Evolutionary conservation across 1,139 yeast genomes (phyloP).

Genomic region (Geotrichum aggregatum): DNA sequence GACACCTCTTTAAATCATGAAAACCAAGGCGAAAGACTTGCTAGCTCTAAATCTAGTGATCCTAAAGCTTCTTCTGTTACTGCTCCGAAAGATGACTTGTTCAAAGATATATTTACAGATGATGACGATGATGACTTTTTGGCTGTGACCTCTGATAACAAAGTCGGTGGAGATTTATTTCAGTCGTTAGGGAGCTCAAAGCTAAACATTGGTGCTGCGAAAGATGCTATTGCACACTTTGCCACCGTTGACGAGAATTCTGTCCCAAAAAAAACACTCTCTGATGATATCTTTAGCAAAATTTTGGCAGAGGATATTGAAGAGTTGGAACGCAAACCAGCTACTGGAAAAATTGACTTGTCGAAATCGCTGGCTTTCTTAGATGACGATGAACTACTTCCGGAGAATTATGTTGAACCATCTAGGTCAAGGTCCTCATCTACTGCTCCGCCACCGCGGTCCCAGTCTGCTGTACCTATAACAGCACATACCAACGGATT

Average conservation of each 20-base stretch:
- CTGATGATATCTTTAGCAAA: slow-evolving; percentile 26
- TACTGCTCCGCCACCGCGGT: slow-evolving; percentile 1
- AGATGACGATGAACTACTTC: slow-evolving; percentile 46
- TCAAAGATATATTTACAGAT: slow-evolving; percentile 12
- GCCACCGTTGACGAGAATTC: neutral
- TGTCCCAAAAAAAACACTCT: slow-evolving; percentile 2
- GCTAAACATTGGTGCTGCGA: neutral
- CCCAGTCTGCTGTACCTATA: slow-evolving; percentile 1
- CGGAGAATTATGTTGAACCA: slow-evolving; percentile 39
- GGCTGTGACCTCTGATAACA: neutral
- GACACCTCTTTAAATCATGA: too few relatives aligned
- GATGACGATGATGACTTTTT: slow-evolving; percentile 5
- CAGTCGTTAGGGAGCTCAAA: neutral
- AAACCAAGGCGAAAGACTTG: slow-evolving; percentile 14
- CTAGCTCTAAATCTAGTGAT: too few relatives aligned
- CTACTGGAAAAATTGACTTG: slow-evolving; percentile 17
- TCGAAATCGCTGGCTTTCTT: slow-evolving; percentile 39
- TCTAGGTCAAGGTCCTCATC: slow-evolving; percentile 2
- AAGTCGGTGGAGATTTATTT: neutral
- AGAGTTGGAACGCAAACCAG: slow-evolving; percentile 10
- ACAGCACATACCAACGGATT: neutral
- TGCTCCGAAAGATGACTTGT: slow-evolving; percentile 3
- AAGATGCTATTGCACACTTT: neutral
- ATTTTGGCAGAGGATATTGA: slow-evolving; percentile 19
- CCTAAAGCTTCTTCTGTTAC: too few relatives aligned